Evolutionary conservation across 1,284 basidiomycete genomes (phyloP).

Genomic region (Malassezia restricta): DNA sequence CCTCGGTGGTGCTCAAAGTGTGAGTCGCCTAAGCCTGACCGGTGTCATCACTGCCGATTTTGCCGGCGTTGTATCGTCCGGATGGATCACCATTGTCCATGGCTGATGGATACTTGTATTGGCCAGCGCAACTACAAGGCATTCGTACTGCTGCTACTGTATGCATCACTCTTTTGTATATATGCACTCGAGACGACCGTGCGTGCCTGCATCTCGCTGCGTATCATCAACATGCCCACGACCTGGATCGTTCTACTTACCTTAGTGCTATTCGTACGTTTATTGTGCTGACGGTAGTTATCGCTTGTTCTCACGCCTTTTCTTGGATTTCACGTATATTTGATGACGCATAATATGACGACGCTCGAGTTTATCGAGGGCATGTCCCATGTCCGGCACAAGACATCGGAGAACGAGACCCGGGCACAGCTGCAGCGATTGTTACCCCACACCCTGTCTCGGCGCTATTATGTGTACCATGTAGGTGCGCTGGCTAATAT

Average conservation of each 20-base stretch:
- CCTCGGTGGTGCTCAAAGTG: slow-evolving; percentile 42
- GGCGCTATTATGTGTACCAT: slow-evolving; percentile 33
- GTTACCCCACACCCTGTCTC: not conserved
- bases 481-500: slow-evolving; percentile 26
- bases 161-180: not conserved
- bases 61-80: slow-evolving; percentile 62
- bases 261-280: slow-evolving; percentile 5
- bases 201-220: not conserved
- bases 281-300: not conserved
- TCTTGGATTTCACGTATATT: slow-evolving; percentile 36
- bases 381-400: not conserved
- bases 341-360: slow-evolving; percentile 43
- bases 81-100: slow-evolving; percentile 59
- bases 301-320: slow-evolving; percentile 31
- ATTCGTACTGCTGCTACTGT: slow-evolving; percentile 70
- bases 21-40: slow-evolving; percentile 56
- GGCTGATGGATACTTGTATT: slow-evolving; percentile 66
- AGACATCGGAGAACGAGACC: not conserved
- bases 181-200: slow-evolving; percentile 1
- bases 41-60: slow-evolving; percentile 63
- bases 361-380: slow-evolving; percentile 48
- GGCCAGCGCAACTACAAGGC: slow-evolving; percentile 65
- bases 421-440: not conserved
- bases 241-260: slow-evolving; percentile 40
- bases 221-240: slow-evolving; percentile 23